Evolutionary conservation across 2,329 filamentous ascomycete species (phyloP).

Genomic region (Fusarium kyushuense): DNA sequence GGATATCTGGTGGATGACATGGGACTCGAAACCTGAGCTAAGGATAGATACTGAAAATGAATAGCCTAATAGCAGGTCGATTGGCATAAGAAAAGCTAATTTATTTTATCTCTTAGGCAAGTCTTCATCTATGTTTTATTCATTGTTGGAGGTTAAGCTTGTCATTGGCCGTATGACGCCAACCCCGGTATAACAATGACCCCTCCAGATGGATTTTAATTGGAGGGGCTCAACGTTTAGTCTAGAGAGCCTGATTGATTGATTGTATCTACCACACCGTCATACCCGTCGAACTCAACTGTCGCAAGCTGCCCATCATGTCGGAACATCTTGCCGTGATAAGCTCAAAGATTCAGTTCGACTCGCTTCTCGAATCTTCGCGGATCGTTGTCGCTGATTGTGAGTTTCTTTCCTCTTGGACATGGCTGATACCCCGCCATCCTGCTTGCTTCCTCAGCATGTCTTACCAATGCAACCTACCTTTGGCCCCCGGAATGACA

Average conservation of each 20-base stretch:
- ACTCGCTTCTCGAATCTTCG: slow-evolving; percentile 74
- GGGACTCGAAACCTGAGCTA: too few species aligned
- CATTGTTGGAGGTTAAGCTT: neutral
- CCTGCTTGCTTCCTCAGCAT: slow-evolving; percentile 11
- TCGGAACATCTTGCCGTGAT: slow-evolving; percentile 49
- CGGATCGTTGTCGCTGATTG: slow-evolving; percentile 89
- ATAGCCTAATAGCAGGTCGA: too few species aligned
- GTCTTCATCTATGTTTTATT: too few species aligned
- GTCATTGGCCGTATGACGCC: slow-evolving; percentile 39
- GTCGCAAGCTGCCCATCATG: slow-evolving; percentile 47
- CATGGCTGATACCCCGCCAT: slow-evolving; percentile 38
- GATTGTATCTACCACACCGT: slow-evolving; percentile 42
- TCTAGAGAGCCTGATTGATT: slow-evolving; percentile 28
- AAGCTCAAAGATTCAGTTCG: slow-evolving; percentile 72
- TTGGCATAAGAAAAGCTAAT: too few species aligned
- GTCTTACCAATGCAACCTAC: slow-evolving; percentile 32
- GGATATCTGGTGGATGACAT: too few species aligned
- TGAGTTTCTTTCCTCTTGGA: slow-evolving; percentile 62
- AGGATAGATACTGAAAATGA: too few species aligned
- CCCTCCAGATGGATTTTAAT: slow-evolving; percentile 41
- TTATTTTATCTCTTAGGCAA: too few species aligned
- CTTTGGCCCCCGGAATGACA: neutral
- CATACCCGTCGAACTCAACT: slow-evolving; percentile 37
- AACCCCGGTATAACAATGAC: slow-evolving; percentile 49
- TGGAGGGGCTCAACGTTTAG: slow-evolving; percentile 41